Conservation (phyloP, 73 alveolate species). For the Paramecium sexaurelia region DNA sequence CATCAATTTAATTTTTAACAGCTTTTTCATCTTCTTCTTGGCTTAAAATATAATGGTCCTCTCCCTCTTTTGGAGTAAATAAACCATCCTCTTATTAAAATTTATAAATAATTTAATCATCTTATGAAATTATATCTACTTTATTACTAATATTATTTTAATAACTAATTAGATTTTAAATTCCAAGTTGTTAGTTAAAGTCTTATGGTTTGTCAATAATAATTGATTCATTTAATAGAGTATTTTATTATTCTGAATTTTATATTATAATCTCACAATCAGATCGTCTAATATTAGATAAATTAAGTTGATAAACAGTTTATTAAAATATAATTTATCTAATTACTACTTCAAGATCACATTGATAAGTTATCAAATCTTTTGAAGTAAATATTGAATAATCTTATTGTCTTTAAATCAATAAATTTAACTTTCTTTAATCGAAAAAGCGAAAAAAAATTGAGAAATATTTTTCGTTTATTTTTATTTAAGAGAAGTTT, state of each 20-base stretch:
- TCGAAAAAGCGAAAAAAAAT: not conserved
- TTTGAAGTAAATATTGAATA: not conserved
- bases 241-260: not conserved
- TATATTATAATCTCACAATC: not conserved
- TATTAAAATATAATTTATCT: not conserved
- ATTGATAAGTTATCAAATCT: not conserved
- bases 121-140: not conserved
- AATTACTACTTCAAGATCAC: not conserved
- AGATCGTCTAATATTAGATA: not conserved
- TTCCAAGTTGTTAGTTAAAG: not conserved
- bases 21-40: not conserved
- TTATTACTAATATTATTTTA: not conserved
- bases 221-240: not conserved
- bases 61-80: not conserved
- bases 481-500: not conserved
- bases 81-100: not conserved
- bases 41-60: not conserved
- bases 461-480: not conserved
- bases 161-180: not conserved
- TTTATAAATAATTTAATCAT: not conserved
- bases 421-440: not conserved
- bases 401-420: not conserved
- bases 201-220: not conserved
- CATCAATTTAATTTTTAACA: not conserved
- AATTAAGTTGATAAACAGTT: not conserved